Evolutionary conservation across 1,284 basidiomycete species (phyloP), one percentile per base, ranked within the genome.

Genomic region (Phellopilus nigrolimitatus): DNA sequence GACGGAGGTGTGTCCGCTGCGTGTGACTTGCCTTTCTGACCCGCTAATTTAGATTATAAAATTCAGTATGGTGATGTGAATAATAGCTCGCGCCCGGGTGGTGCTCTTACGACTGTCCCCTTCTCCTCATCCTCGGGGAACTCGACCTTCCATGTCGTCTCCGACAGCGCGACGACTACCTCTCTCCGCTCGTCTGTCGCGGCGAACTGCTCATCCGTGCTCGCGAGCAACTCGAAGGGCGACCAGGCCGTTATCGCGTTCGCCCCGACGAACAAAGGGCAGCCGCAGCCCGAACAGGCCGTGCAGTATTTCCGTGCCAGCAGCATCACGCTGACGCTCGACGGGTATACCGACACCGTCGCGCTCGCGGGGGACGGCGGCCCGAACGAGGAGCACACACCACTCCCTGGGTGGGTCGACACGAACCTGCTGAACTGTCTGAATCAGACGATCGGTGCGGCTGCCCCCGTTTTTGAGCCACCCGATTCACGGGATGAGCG

Each of bases 41-140:
- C 33, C 21, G 8, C 12, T 19, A 22, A 45, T 10, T 46, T 9
- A 30, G 7, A 30, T 25, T 45, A 9, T 25, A 3, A n/a, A n/a
- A n/a, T n/a, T n/a, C 53, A 83, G 82, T 86, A 80, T 56, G 84
- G 80, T 46, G 56, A 64, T 17, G 60, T 74, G 4, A 64, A 66
- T 50, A 84, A 80, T 60, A 66, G 70, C 0, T 76, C 70, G 47
- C 74, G 84, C 12, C 78, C 82, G 1, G 84, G 84, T 1, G 84
- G 83, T 0, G 59, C 70, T 0, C 70, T 81, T 64, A 64, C 67
- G 33, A 69, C 73, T 33, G 78, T 78, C 0, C 66, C 69, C 0
- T 82, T 84, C 62, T 52, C 63, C 1, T 80, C 80, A 1, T 69
- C 61, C 30, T 65, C 68, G 5, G 66, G 64, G 15, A 69, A 69